Base-by-base conservation (phyloP, 306 rosid genomes). In the Arachis hypogaea region DNA sequence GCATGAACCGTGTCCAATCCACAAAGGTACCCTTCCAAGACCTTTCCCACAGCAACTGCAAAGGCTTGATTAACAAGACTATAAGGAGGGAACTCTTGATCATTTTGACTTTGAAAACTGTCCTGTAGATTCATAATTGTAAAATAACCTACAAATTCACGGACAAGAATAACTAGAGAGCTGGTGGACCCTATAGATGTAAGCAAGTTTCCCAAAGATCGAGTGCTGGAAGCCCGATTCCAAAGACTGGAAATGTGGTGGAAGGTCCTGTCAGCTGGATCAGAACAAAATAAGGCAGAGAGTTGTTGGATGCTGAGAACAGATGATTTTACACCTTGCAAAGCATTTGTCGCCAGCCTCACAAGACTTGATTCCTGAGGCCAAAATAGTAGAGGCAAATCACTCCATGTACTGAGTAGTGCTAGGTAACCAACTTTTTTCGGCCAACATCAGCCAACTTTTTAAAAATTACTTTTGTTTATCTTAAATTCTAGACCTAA, bases 41-140 rank as follows among this genome's bases (percentile, higher is more conserved):
- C 84, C 77, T 92, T 92, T 60, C 92, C 89, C 77, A 92, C 88
- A 11, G 96, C 90, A 73, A 92, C 97, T 36, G 92, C 86, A 55
- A 91, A 94, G 41, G 97, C 99, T 77, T 94, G 99, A 78, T 92
- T 94, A 46, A 89, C 96, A 67, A 94, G 93, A 77, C 85, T 84
- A 59, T 63, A 80, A 6, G 85, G 87, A 64, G 82, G 84, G 46
- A 9, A 9, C 4, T 52, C 84, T 3, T 72, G 76, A 75, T 42
- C 76, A 68, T 68, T 70, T 75, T 80, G 72, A 51, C 62, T 46
- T 59, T 47, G 64, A 11, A 59, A 59, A 73, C 55, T 49, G 78
- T 63, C 59, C 8, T 68, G 82, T 41, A 54, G 12, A 67, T 73
- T 73, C 73, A 69, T 51, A 58, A 72, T 76, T 11, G 87, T 82